Evolutionary conservation across 1,139 yeast species (phyloP).

Genomic region (Candida smagusa): DNA sequence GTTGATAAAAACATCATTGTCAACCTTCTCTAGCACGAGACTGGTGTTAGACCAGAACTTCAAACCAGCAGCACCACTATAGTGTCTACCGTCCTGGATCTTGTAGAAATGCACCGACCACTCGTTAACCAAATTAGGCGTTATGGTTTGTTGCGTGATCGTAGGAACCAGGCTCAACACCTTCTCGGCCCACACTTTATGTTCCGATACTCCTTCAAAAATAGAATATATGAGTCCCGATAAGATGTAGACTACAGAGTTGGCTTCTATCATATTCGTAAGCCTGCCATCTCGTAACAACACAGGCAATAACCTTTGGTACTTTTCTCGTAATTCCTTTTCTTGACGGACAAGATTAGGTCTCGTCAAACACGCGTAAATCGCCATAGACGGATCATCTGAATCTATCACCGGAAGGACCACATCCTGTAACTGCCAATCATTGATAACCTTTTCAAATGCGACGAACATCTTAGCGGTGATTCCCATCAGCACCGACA

Average conservation of each 20-base stretch:
- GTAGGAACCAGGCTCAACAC: conserved; percentile 1
- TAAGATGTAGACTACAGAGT: conserved; percentile 3
- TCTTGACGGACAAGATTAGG: conserved; percentile 47
- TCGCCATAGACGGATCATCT: conserved; percentile 14
- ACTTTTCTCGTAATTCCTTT: conserved; percentile 21
- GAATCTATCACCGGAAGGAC: background rate
- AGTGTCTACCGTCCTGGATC: conserved; percentile 51
- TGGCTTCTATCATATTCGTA: background rate
- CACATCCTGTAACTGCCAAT: conserved; percentile 8
- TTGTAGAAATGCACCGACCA: conserved; percentile 47
- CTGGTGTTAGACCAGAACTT: conserved; percentile 53
- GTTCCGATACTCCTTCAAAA: conserved; percentile 49
- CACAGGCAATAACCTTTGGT: conserved; percentile 2
- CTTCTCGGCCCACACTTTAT: conserved; percentile 43
- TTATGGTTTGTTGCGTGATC: conserved; percentile 15
- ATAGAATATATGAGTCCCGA: conserved; percentile 53
- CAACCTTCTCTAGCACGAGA: conserved; percentile 39
- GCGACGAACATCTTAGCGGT: conserved; percentile 27
- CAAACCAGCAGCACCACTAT: conserved; percentile 39
- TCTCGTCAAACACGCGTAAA: conserved; percentile 48
- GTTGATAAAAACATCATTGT: conserved; percentile 35
- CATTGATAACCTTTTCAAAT: conserved; percentile 20
- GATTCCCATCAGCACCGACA: conserved; percentile 49
- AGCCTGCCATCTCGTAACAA: background rate
- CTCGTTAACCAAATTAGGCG: conserved; percentile 49